These are phyloP conservation scores for Eremochloa ophiuroides DNA, from an alignment of 176 grass and related monocot species.

Conservation along the genomic window DNA sequence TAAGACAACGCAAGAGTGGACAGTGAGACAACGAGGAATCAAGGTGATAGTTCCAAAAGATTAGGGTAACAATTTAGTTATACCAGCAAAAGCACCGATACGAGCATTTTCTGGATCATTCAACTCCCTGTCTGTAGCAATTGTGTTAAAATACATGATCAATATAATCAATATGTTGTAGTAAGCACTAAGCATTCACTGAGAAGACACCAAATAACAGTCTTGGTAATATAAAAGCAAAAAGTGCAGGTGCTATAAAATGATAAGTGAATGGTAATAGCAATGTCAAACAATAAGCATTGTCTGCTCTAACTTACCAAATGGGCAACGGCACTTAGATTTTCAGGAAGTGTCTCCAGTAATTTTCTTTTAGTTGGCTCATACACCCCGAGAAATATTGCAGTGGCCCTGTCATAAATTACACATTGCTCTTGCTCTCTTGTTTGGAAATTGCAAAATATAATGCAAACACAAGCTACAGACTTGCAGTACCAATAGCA, in stretches of 20 bases:
- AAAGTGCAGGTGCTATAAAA: background rate
- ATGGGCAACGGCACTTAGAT: slow-evolving; percentile 93
- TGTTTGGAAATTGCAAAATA: too few relatives aligned
- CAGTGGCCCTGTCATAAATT: slow-evolving; percentile 65
- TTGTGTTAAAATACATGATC: slow-evolving; percentile 14
- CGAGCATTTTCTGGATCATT: slow-evolving; percentile 95
- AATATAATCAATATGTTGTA: slow-evolving; percentile 16
- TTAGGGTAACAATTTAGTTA: background rate
- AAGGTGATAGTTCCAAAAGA: background rate
- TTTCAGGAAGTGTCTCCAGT: slow-evolving; percentile 67
- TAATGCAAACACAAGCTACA: too few relatives aligned
- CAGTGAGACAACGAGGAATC: background rate
- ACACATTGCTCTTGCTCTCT: too few relatives aligned
- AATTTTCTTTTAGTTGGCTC: slow-evolving; percentile 87
- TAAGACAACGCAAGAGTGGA: background rate
- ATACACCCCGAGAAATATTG: slow-evolving; percentile 92
- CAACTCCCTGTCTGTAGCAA: slow-evolving; percentile 65
- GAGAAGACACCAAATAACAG: background rate
- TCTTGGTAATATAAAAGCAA: background rate
- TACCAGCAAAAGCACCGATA: slow-evolving; percentile 95
- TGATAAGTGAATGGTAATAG: background rate
- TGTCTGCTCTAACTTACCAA: slow-evolving; percentile 69
- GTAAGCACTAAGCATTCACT: background rate
- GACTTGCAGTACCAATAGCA: too few relatives aligned
- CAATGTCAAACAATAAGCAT: background rate